Conservation (phyloP, 2,329 filamentous ascomycete species). For the Salinomyces thailandicus region DNA sequence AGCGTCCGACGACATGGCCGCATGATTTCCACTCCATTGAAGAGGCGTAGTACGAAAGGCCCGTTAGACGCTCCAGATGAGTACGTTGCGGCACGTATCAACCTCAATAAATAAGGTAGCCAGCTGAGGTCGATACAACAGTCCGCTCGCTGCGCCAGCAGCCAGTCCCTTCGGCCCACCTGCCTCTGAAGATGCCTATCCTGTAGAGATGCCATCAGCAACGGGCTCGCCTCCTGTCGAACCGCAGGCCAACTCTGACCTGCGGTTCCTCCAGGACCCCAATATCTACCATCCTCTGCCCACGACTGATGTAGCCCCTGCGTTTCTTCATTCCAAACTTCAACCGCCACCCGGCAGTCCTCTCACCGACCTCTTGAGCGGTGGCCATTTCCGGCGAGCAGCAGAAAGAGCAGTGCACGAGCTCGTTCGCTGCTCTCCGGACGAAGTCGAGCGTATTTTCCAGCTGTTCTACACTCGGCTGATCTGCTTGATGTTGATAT, state of each 20-base stretch:
- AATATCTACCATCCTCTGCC: slow-evolving; percentile 76
- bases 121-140: slow-evolving; percentile 17
- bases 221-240: too few species aligned
- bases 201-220: too few species aligned
- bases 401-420: slow-evolving; percentile 32
- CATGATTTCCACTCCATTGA: slow-evolving; percentile 31
- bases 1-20: slow-evolving; percentile 21
- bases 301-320: slow-evolving; percentile 46
- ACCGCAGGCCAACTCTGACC: slow-evolving; percentile 47
- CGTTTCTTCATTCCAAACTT: slow-evolving; percentile 60
- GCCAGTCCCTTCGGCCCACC: slow-evolving; percentile 3
- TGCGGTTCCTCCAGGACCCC: slow-evolving; percentile 67
- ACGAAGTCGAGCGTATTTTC: slow-evolving; percentile 59
- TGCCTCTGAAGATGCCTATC: too few species aligned
- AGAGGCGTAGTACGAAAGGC: slow-evolving; percentile 63
- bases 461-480: slow-evolving; percentile 69
- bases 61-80: slow-evolving; percentile 62
- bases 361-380: slow-evolving; percentile 55
- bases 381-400: slow-evolving; percentile 64
- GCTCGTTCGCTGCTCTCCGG: slow-evolving; percentile 37
- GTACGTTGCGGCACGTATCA: too few species aligned
- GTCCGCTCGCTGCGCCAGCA: slow-evolving; percentile 16
- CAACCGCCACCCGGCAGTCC: slow-evolving; percentile 54
- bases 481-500: slow-evolving; percentile 69
- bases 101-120: too few species aligned